Evolutionary conservation across 2,329 filamentous ascomycete genomes (phyloP), one percentile per base, ranked within the genome.

Genomic region (Aureobasidium sp.): DNA sequence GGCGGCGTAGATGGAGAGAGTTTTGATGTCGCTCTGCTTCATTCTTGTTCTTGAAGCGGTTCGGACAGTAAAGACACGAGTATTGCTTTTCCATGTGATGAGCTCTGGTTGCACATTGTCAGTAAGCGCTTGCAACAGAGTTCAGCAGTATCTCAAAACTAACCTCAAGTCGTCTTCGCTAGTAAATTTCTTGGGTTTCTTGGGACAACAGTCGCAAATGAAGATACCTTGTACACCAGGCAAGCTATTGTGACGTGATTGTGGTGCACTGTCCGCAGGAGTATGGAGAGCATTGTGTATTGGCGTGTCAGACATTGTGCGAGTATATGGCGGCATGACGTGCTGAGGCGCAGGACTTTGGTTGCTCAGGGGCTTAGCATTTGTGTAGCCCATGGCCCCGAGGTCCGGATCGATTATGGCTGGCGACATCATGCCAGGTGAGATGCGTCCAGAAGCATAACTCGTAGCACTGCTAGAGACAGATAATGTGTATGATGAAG

Each of bases 1-100:
- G 91, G 27, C 89, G 87, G 37, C 93, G 86, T 9, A 97, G 83
- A 74, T 97, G 93, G 12, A 97, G 84, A 15, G 92, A 96, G 71
- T 97, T 97, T 71, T 96, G 92, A 73, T 97, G 93, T 36, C 94
- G 86, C 75, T 97, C 93, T 2, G 92, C 92, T 77, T 97, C 94
- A 70, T 97, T 97, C 77, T 97, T 97, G 78, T 97, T 97, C 77
- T 97, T 97, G 80, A 97, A 97, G 12, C 93, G 87, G 73, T 97
- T 97, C 45, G 89, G 89, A 74, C 93, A 97, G 73, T 90, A 97
- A 31, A 86, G 83, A 75, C 93, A 97, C 65, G 90, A 90, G 74
- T 97, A 97, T 75, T 97, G 93, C 75, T 97, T 97, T 75, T 97
- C 94, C 71, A 90, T 87, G 75, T 94, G 90, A 73, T 97, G 93